Evolutionary conservation across 108 stramenopile species (phyloP), one percentile per base, ranked within the genome.

Genomic region (Cyclotella atomus): DNA sequence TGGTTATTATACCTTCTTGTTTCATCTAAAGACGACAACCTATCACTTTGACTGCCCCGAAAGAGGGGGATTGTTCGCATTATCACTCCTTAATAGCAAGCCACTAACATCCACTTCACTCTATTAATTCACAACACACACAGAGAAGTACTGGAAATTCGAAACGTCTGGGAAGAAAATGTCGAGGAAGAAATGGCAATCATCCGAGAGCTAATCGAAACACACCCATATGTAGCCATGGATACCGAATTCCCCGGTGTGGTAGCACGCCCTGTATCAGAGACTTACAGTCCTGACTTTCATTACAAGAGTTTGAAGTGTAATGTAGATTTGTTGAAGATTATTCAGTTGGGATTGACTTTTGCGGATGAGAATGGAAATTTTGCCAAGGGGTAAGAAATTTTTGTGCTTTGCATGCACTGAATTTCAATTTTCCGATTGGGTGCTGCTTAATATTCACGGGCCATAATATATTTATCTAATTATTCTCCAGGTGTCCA

Each of bases 191-290:
- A 94, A 87, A 98, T 99, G 97, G 93, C 86, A 14, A 71, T 77
- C 36, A 97, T 99, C 52, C 89, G 98, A 5, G 88, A 92, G 65
- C 80, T 99, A 28, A 91, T 99, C 35, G 95, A 96, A 70, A 89
- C 89, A 25, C 96, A 98, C 79, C 95, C 91, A 4, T 99, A 95
- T 80, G 95, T 99, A 2, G 98, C 98, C 10, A 99, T 99, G 99
- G 99, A 99, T 74, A 99, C 98, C 23, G 97, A 97, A 82, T 98
- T 98, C 70, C 98, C 98, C 0, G 99, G 99, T 32, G 97, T 99
- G 2, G 98, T 99, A n/a, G 99, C 98, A 7, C 90, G 97, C 60
- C 99, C 99, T 23, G 89, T 99, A 9, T 89, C 97, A 5, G 96
- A 97, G 74, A 71, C 90, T 10, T 94, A 88, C 70, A 83, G 90